These are phyloP conservation scores for Dissophora globulifera DNA, from an alignment of 192 early-diverging fungal genomes.

Conservation along the genomic window DNA sequence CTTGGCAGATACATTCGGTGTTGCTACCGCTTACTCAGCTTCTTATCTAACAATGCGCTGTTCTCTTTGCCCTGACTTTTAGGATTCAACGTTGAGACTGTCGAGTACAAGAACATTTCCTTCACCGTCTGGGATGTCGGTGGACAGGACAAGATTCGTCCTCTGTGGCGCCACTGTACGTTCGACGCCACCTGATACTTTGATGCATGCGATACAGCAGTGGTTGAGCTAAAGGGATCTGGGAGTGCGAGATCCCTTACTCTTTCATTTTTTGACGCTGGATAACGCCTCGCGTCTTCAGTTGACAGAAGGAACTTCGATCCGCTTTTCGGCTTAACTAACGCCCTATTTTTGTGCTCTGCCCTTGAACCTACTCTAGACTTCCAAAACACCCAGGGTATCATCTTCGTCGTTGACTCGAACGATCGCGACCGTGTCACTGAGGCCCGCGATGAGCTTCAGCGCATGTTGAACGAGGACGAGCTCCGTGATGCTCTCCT, in stretches of 20 bases:
- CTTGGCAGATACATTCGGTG: too few species aligned
- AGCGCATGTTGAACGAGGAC: conserved; percentile 95
- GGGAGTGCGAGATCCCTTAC: too few species aligned
- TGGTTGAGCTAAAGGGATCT: too few species aligned
- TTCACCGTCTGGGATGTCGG: conserved; percentile 99
- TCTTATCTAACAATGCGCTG: background rate
- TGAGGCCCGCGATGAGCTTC: conserved; percentile 95
- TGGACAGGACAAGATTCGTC: conserved; percentile 98
- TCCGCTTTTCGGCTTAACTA: background rate
- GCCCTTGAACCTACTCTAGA: conserved; percentile 65
- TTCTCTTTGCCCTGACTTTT: background rate
- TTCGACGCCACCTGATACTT: too few species aligned
- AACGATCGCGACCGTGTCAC: conserved; percentile 95
- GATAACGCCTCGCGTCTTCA: too few species aligned
- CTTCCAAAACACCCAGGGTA: conserved; percentile 96
- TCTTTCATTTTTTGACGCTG: too few species aligned
- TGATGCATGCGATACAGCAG: too few species aligned
- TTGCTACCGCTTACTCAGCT: background rate
- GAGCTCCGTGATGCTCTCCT: conserved; percentile 92
- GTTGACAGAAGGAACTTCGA: too few species aligned
- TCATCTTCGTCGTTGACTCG: conserved; percentile 98
- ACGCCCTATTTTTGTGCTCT: background rate
- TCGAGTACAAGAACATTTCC: conserved; percentile 98
- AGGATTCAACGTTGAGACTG: conserved; percentile 99
- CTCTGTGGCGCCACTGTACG: conserved; percentile 97